phyloP scores from a whole-genome alignment of 768 basidiomycete genomes.

The Coprinellus micaceus region DNA sequence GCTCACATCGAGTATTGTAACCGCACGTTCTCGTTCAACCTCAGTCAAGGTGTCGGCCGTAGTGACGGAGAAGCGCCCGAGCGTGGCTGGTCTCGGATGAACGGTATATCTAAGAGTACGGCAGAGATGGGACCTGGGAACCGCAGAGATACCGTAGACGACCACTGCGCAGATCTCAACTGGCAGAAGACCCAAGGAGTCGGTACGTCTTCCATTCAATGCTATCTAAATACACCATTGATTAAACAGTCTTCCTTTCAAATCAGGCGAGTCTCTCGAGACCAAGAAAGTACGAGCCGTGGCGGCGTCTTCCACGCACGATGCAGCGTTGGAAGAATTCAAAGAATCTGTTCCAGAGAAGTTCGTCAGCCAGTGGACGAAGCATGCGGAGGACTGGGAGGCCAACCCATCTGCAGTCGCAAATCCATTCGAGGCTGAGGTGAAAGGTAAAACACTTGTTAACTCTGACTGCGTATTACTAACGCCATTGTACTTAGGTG shows the following conservation, averaged over 20 bases:
- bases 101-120: conserved; percentile 21
- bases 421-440: conserved; percentile 21
- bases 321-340: not conserved
- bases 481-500: not conserved
- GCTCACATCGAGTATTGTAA: conserved; percentile 15
- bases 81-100: conserved; percentile 26
- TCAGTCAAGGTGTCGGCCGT: conserved; percentile 18
- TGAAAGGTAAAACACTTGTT: not conserved
- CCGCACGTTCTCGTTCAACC: conserved; percentile 23
- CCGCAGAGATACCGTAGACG: conserved; percentile 28
- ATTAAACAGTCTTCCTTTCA: not conserved
- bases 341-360: conserved; percentile 11
- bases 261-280: not conserved
- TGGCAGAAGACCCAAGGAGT: conserved; percentile 26
- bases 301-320: not conserved
- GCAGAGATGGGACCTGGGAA: conserved; percentile 25
- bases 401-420: conserved; percentile 8
- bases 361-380: conserved; percentile 11
- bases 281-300: not conserved
- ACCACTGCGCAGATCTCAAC: conserved; percentile 33
- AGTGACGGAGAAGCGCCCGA: conserved; percentile 36
- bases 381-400: conserved; percentile 21
- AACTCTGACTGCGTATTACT: not conserved
- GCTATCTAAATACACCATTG: not conserved
- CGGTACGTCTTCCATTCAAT: conserved; percentile 3